Conservation (phyloP, 345 rosid genomes). For the Physaria fendleri region DNA sequence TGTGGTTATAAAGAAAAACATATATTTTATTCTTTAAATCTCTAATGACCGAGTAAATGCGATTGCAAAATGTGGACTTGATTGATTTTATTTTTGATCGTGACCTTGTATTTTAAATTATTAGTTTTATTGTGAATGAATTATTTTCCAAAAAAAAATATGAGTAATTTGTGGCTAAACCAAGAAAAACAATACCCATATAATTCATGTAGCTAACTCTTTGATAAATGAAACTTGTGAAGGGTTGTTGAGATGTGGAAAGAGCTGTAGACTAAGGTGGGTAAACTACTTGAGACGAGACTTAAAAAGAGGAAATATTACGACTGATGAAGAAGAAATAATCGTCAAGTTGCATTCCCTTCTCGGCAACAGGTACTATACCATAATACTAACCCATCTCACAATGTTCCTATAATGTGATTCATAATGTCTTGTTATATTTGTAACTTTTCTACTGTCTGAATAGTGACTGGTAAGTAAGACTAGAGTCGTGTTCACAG, state of each 20-base stretch:
- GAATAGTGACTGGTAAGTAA: not conserved
- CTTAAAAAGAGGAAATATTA: slow-evolving; percentile 78
- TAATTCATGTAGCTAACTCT: too few species aligned
- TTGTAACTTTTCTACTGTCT: not conserved
- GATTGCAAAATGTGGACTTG: too few species aligned
- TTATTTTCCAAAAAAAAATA: too few species aligned
- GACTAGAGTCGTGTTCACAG: not conserved
- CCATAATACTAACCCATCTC: not conserved
- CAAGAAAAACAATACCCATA: too few species aligned
- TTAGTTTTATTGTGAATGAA: too few species aligned
- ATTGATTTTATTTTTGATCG: too few species aligned
- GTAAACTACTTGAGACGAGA: slow-evolving; percentile 74
- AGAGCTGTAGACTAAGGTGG: slow-evolving; percentile 96
- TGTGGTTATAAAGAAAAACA: too few species aligned
- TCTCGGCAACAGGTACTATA: slow-evolving; percentile 65
- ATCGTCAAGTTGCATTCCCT: slow-evolving; percentile 63
- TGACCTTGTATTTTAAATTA: too few species aligned
- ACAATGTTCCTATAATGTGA: not conserved
- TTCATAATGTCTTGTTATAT: not conserved
- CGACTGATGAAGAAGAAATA: slow-evolving; percentile 62
- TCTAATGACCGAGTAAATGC: too few species aligned
- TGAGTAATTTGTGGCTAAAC: too few species aligned
- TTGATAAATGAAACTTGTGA: too few species aligned
- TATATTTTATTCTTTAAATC: too few species aligned
- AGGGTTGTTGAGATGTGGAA: slow-evolving; percentile 86